Conservation (phyloP, 2,329 filamentous ascomycete genomes). For the Penicillium sumatraense region DNA sequence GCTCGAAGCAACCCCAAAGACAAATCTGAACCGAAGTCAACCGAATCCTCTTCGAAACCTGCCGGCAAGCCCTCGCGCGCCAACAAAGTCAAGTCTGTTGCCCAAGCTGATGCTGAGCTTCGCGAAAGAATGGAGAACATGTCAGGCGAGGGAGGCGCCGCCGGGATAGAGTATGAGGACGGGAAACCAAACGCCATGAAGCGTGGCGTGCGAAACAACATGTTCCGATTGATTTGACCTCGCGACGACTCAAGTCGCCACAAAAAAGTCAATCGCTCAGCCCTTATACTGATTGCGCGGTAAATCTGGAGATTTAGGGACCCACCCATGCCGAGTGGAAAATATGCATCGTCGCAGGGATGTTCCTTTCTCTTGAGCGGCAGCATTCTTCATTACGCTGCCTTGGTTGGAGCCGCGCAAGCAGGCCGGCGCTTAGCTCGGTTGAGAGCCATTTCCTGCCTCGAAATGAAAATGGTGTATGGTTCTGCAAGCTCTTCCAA, state of each 20-base stretch:
- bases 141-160: constrained; percentile 70
- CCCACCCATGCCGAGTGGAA: not conserved
- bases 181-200: constrained; percentile 75
- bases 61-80: constrained; percentile 12
- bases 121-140: constrained; percentile 67
- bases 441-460: not conserved
- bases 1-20: not conserved
- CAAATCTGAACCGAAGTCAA: not conserved
- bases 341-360: constrained; percentile 6
- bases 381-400: constrained; percentile 23
- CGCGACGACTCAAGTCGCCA: not conserved
- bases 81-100: constrained; percentile 58
- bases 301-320: not conserved
- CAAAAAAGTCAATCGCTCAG: too few relatives aligned
- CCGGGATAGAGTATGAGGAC: constrained; percentile 76
- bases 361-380: constrained; percentile 5
- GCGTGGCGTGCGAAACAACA: constrained; percentile 73
- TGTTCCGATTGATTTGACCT: constrained; percentile 70
- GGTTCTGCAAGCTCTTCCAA: not conserved
- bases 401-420: constrained; percentile 17
- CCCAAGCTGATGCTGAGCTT: constrained; percentile 70
- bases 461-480: not conserved
- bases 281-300: not conserved
- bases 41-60: constrained; percentile 2
- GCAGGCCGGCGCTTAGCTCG: not conserved